Evolutionary conservation across 768 basidiomycete genomes (phyloP), one percentile per base, ranked within the genome.

Genomic region (Suillus subalutaceus): DNA sequence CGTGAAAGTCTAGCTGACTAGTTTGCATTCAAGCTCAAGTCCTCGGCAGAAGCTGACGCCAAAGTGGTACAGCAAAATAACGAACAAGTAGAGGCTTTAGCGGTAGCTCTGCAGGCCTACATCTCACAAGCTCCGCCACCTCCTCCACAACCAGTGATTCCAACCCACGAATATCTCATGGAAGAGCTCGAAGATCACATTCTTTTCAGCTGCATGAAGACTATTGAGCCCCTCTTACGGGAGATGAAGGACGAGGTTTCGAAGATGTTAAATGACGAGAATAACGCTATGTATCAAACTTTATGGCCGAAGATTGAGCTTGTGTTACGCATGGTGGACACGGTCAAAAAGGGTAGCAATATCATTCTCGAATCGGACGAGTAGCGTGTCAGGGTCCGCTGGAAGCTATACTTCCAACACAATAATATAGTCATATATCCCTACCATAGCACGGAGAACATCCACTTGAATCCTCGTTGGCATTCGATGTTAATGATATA

Each of bases 111-210:
- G 10, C 73, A 72, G 52, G 76, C 77, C 38, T 78, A 71, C 43
- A 75, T 78, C 58, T 70, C 76, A 53, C 77, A 78, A 68, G 56
- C 65, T 48, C 65, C 77, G 3, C 18, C 65, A 18, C 38, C 64
- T 26, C 63, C 68, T 50, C 41, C 64, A 35, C 26, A 55, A 62
- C 57, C 63, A 23, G 64, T 72, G 46, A 65, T 75, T 57, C 75
- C 74, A 9, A 72, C 77, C 23, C 60, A 66, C 4, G 73, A 79
- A 43, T 79, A 78, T 66, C 69, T 77, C 59, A 66, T 79, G 9
- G 68, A 73, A 61, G 70, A 73, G 15, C 71, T 77, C 55, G 67
- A 68, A 26, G 64, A 68, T 41, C 67, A 73, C 2, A 71, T 77
- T 26, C 65, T 73, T n/a, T 64, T 67, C 62, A 70, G 74, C 46